Conservation (phyloP, 1,284 basidiomycete species). For the Tilletia caries region DNA sequence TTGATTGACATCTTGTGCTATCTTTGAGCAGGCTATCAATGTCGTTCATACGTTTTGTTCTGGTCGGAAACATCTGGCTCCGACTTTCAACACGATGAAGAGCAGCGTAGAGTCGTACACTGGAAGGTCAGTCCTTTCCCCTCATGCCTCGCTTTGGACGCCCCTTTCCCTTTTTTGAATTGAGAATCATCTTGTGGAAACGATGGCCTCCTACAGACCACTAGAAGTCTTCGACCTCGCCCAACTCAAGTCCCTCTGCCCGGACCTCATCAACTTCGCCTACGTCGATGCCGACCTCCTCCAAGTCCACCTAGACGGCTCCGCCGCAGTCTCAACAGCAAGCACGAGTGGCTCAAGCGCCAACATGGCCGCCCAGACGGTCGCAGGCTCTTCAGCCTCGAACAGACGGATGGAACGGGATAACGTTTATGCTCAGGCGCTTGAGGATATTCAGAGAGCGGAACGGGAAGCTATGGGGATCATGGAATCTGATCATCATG, state of each 20-base stretch:
- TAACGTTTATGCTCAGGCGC: conserved; percentile 32
- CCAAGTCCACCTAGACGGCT: conserved; percentile 60
- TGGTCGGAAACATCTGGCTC: conserved; percentile 74
- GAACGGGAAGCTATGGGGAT: background rate
- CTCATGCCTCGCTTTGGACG: background rate
- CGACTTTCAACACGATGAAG: conserved; percentile 72
- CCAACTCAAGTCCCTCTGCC: conserved; percentile 82
- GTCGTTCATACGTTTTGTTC: conserved; percentile 84
- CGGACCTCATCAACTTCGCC: conserved; percentile 74
- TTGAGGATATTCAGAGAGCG: conserved; percentile 21
- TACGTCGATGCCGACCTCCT: conserved; percentile 71
- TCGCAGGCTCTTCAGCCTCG: conserved; percentile 15
- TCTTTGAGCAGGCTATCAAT: conserved; percentile 82
- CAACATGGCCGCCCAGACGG: conserved; percentile 18
- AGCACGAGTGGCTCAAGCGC: too few relatives aligned
- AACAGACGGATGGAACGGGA: conserved; percentile 19
- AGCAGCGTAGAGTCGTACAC: conserved; percentile 73
- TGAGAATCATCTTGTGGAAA: background rate
- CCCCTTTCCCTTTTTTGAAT: too few relatives aligned
- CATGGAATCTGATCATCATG: background rate
- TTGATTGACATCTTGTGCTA: too few relatives aligned
- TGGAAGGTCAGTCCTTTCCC: conserved; percentile 59
- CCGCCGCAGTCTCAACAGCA: conserved; percentile 18
- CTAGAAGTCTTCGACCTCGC: conserved; percentile 75
- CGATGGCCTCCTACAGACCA: conserved; percentile 60